phyloP scores from a whole-genome alignment of 805 yeast species.

The Dipodascus geniculatus region DNA sequence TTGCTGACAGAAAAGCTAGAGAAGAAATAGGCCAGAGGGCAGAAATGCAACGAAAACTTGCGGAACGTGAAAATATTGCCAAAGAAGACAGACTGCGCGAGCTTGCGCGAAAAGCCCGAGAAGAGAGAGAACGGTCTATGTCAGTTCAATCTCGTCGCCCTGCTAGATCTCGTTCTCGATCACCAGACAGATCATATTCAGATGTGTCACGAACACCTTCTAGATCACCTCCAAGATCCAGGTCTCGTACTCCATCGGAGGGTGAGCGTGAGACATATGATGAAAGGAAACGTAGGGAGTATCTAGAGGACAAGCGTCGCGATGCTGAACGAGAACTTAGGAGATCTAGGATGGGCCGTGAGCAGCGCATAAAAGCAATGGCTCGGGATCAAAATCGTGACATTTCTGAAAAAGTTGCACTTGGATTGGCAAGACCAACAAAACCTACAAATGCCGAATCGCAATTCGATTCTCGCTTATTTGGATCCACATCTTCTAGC shows the following conservation, averaged over 20 bases:
- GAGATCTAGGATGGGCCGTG: constrained; percentile 34
- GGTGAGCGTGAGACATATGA: constrained; percentile 13
- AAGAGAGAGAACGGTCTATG: constrained; percentile 20
- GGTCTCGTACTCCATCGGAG: neutral
- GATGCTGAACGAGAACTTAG: constrained; percentile 38
- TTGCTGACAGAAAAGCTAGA: constrained; percentile 52
- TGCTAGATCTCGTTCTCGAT: constrained; percentile 8
- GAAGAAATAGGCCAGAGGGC: constrained; percentile 42
- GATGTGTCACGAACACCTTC: constrained; percentile 1
- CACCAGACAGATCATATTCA: constrained; percentile 7
- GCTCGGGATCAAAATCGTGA: constrained; percentile 39
- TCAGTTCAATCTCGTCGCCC: constrained; percentile 1
- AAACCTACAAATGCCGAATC: constrained; percentile 26
- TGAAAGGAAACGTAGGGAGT: constrained; percentile 28
- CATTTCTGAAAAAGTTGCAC: constrained; percentile 42
- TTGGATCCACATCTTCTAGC: constrained; percentile 33
- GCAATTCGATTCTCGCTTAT: constrained; percentile 49
- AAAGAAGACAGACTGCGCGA: constrained; percentile 40
- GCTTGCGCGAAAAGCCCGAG: constrained; percentile 39
- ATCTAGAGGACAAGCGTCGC: constrained; percentile 34
- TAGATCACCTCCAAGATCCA: constrained; percentile 3
- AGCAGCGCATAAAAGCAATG: constrained; percentile 30
- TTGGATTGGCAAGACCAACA: constrained; percentile 36
- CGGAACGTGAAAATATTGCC: constrained; percentile 37
- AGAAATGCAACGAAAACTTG: constrained; percentile 35